Evolutionary conservation across 108 stramenopile genomes (phyloP).

Genomic region (Nitzschia sp.): DNA sequence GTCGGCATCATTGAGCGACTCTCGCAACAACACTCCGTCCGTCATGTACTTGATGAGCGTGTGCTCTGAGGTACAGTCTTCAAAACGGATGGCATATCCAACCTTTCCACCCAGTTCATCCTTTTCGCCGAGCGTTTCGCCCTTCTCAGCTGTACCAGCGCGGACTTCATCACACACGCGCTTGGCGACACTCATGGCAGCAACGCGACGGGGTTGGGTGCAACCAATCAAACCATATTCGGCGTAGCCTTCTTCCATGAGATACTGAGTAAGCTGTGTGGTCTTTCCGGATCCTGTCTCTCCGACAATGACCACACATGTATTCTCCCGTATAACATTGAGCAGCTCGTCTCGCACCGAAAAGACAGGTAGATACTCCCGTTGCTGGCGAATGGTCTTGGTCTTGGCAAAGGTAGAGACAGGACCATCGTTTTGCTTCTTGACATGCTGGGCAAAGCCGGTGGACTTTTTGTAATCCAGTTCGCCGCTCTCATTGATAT

Average conservation of each 20-base stretch:
- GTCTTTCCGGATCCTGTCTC: slow-evolving; percentile 91
- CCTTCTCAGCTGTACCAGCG: slow-evolving; percentile 55
- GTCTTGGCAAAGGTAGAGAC: slow-evolving; percentile 82
- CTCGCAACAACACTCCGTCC: slow-evolving; percentile 96
- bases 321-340: slow-evolving; percentile 90
- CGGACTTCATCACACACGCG: slow-evolving; percentile 96
- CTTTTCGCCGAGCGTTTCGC: slow-evolving; percentile 51
- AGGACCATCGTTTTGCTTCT: slow-evolving; percentile 51
- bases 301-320: slow-evolving; percentile 86
- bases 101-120: slow-evolving; percentile 91
- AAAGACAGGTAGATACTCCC: slow-evolving; percentile 93
- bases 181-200: slow-evolving; percentile 99
- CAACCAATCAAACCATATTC: slow-evolving; percentile 96
- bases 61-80: slow-evolving; percentile 87
- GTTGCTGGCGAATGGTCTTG: slow-evolving; percentile 90
- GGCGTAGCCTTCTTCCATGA: slow-evolving; percentile 93
- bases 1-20: slow-evolving; percentile 92
- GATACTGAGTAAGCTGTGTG: slow-evolving; percentile 97
- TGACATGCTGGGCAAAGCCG: slow-evolving; percentile 87
- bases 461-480: slow-evolving; percentile 87
- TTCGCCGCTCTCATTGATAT: slow-evolving; percentile 50
- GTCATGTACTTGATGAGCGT: slow-evolving; percentile 96
- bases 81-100: slow-evolving; percentile 99
- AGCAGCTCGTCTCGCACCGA: slow-evolving; percentile 92
- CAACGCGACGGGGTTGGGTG: slow-evolving; percentile 95